Evolutionary conservation across 306 rosid genomes (phyloP).

Genomic region (Ceratonia siliqua): DNA sequence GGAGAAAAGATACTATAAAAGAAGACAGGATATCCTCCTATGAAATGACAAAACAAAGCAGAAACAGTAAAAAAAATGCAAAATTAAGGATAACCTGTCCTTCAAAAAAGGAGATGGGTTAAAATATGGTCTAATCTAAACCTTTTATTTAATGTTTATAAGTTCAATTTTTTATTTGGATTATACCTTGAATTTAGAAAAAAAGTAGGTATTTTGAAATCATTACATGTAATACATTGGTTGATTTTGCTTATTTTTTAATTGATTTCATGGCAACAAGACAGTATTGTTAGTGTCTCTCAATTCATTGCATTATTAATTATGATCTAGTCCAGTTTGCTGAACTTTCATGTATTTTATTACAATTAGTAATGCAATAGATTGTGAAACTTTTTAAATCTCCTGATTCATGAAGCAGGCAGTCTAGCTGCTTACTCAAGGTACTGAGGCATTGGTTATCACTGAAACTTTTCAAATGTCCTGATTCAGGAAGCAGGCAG

Average conservation of each 20-base stretch:
- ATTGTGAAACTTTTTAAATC: conserved; percentile 24
- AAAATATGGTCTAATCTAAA: not conserved
- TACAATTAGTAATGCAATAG: no score
- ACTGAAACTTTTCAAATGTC: conserved; percentile 29
- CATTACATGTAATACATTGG: not conserved
- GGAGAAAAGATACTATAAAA: no score
- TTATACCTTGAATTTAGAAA: conserved; percentile 16
- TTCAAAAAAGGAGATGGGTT: not conserved
- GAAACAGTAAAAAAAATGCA: no score
- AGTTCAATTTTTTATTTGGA: not conserved
- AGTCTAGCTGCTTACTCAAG: no score
- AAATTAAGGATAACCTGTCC: not conserved
- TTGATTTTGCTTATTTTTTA: not conserved
- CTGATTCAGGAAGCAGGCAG: conserved; percentile 30
- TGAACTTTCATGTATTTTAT: conserved; percentile 4
- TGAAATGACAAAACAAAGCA: no score
- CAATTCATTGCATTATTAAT: not conserved
- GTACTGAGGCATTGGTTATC: no score
- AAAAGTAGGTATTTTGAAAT: not conserved
- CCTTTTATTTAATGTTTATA: not conserved
- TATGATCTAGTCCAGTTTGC: conserved; percentile 13
- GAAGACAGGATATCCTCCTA: no score
- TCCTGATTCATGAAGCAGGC: conserved; percentile 35
- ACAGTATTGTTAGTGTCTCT: not conserved
- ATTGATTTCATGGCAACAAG: not conserved